phyloP scores from a whole-genome alignment of 306 rosid species.

The Inga laurina region DNA sequence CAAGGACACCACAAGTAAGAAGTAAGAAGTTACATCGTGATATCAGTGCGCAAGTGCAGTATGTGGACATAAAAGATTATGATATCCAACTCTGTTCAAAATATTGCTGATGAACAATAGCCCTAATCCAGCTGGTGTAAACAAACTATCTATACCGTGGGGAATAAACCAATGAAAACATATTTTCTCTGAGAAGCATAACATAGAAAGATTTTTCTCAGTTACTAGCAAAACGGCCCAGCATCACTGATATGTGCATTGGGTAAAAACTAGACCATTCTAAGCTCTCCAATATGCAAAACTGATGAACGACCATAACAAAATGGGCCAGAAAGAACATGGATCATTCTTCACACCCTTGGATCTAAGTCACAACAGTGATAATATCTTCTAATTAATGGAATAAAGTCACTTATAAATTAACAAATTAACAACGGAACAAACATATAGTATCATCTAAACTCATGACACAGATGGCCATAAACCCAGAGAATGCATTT shows the following conservation, averaged over 20 bases:
- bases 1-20: neutral
- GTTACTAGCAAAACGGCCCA: neutral
- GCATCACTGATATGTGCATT: neutral
- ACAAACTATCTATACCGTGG: neutral
- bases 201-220: neutral
- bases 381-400: neutral
- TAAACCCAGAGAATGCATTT: neutral
- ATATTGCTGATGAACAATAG: neutral
- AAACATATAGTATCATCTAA: neutral
- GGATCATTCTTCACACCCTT: neutral
- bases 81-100: conserved; percentile 12
- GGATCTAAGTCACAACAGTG: neutral
- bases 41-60: neutral
- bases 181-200: neutral
- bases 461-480: neutral
- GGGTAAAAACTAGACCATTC: neutral
- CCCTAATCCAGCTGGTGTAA: neutral
- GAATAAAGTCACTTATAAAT: neutral
- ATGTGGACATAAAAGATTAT: conserved; percentile 12
- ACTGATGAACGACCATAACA: neutral
- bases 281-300: neutral
- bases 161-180: neutral
- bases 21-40: neutral
- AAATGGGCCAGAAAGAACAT: neutral
- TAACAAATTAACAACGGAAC: conserved; percentile 10